phyloP scores from a whole-genome alignment of 2,329 filamentous ascomycete genomes.

The Ramularia collo-cygni region DNA sequence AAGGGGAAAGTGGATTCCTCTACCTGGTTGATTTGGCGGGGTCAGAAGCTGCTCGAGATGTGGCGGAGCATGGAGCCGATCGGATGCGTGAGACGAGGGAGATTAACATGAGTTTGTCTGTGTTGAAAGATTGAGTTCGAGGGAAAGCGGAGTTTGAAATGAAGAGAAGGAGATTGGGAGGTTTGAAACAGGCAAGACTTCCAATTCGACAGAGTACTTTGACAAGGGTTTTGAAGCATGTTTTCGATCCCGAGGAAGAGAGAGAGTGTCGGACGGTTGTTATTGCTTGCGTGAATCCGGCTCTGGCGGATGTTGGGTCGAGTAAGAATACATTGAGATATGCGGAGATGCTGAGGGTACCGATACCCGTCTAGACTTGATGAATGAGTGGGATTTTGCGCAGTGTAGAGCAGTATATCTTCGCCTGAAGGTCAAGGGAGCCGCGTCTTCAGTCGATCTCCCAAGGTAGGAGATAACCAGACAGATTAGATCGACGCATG shows the following conservation, averaged over 20 bases:
- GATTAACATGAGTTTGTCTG: conserved; percentile 10
- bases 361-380: not conserved
- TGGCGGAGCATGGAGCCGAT: conserved; percentile 5
- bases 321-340: conserved; percentile 8
- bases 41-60: conserved; percentile 10
- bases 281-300: conserved; percentile 8
- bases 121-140: conserved; percentile 10
- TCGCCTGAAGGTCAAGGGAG: too few species aligned
- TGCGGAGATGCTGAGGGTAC: conserved; percentile 7
- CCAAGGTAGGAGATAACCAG: too few species aligned
- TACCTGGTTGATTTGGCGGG: conserved; percentile 12
- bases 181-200: conserved; percentile 1
- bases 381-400: too few species aligned
- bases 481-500: too few species aligned
- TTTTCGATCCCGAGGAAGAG: conserved; percentile 5
- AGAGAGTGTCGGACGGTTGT: conserved; percentile 4
- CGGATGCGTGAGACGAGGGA: conserved; percentile 10
- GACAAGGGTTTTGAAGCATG: conserved; percentile 11
- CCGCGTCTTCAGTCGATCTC: too few species aligned
- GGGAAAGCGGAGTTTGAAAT: conserved; percentile 6
- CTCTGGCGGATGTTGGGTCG: conserved; percentile 4
- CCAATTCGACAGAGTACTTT: conserved; percentile 6
- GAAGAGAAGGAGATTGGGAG: not conserved
- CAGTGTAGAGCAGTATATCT: too few species aligned
- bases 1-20: conserved; percentile 2